Conservation (phyloP, 2,329 filamentous ascomycete genomes). For the Fusarium sp. region DNA sequence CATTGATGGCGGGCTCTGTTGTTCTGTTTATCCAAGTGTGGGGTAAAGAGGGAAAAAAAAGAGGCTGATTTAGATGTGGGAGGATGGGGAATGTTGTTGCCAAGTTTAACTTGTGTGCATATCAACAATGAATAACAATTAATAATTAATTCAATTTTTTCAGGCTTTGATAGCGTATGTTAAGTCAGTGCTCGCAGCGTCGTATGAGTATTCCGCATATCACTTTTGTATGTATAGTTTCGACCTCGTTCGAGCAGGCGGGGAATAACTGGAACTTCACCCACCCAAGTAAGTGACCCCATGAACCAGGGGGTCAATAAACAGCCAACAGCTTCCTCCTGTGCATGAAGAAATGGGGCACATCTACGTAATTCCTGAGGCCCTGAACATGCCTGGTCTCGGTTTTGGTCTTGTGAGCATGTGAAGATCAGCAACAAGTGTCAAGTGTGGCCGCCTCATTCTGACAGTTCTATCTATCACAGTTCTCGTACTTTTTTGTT, state of each 20-base stretch:
- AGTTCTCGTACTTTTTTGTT: background rate
- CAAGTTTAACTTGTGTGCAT: too few species aligned
- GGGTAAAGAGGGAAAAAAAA: constrained; percentile 18
- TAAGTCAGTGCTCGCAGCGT: too few species aligned
- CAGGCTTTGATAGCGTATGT: too few species aligned
- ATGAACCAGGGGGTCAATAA: constrained; percentile 17
- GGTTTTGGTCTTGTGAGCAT: constrained; percentile 37
- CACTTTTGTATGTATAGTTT: background rate
- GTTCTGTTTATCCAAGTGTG: constrained; percentile 14
- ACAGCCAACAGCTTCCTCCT: constrained; percentile 5
- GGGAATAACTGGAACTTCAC: constrained; percentile 15
- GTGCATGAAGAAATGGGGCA: constrained; percentile 27
- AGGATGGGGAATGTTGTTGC: constrained; percentile 4
- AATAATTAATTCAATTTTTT: too few species aligned
- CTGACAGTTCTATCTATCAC: background rate
- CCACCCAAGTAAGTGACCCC: constrained; percentile 13
- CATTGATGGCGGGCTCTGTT: background rate
- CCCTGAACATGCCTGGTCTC: background rate
- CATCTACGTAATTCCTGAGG: constrained; percentile 33
- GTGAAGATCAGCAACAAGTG: constrained; percentile 26
- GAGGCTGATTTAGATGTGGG: constrained; percentile 6
- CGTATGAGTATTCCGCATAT: too few species aligned
- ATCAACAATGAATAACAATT: too few species aligned
- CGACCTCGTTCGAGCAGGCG: constrained; percentile 9
- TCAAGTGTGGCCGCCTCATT: constrained; percentile 10